phyloP scores from a whole-genome alignment of 169 alveolate species.

The Plasmodium blacklocki region DNA sequence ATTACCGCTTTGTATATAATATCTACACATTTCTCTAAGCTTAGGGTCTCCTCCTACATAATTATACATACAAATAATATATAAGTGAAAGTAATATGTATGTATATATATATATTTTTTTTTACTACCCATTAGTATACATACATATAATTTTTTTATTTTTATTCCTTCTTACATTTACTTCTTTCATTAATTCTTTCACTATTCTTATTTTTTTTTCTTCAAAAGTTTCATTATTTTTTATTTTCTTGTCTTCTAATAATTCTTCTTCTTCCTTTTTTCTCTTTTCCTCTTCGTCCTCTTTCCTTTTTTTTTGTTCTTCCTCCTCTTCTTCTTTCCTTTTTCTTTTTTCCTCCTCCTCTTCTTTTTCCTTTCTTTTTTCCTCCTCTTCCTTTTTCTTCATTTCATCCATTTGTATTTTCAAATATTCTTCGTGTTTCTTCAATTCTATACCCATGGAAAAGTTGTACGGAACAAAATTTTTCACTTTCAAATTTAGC shows the following conservation, averaged over 20 bases:
- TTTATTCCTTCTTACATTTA: constrained; percentile 15
- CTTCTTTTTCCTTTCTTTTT: background rate
- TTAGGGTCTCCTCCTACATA: constrained; percentile 18
- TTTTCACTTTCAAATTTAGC: constrained; percentile 5
- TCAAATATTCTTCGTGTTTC: constrained; percentile 33
- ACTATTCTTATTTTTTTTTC: constrained; percentile 22
- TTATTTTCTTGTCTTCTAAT: background rate
- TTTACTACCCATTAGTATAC: background rate
- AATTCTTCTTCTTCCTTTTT: background rate
- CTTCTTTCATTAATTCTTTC: constrained; percentile 7
- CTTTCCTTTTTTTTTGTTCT: background rate
- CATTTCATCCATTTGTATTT: constrained; percentile 19
- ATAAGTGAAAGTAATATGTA: constrained; percentile 3
- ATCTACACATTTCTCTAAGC: constrained; percentile 45
- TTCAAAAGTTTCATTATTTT: background rate
- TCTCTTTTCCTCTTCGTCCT: too few relatives aligned
- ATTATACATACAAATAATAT: background rate
- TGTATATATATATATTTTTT: background rate
- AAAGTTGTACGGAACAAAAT: constrained; percentile 4
- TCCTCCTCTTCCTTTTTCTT: constrained; percentile 11
- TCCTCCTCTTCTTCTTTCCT: background rate
- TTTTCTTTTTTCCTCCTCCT: background rate
- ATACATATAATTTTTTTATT: background rate
- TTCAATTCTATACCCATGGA: constrained; percentile 8
- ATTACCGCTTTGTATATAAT: constrained; percentile 71